Evolutionary conservation across 768 basidiomycete species (phyloP), one percentile per base, ranked within the genome.

Genomic region (Russula foetens): DNA sequence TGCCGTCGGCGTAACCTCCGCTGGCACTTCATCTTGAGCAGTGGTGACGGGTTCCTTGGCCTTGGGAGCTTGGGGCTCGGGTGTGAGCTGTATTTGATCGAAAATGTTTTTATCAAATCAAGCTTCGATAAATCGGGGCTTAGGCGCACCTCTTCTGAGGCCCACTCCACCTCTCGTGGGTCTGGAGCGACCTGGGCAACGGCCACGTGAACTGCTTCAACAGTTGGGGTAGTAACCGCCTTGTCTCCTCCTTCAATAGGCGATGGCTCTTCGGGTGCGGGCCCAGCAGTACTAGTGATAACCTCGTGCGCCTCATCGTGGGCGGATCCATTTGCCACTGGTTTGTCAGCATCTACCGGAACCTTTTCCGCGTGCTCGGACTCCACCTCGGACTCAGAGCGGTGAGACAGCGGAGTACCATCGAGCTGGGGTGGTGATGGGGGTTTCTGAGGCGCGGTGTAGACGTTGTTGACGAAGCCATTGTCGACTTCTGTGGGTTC

Each of bases 381-480:
- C 48, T 63, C 56, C 17, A 35, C 43, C 53, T 38, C 62, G 6
- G 48, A 17, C 44, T 55, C 53, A 12, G 52, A 38, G 15, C 43
- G 60, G 9, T 58, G 44, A 7, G 59, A 53, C 6, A 50, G 53
- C 14, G 51, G 55, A 14, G 23, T 45, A 23, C 44, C 17, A 17
- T n/a, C 11, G 3, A 26, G 43, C 19, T 33, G 41, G 23, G 53
- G 46, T 39, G 38, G 48, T 2, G 23, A 23, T 4, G 54, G 19
- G 31, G 66, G 67, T n/a, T 65, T 64, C 23, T 48, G n/a, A 7
- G 65, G 67, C 4, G 66, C 67, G 28, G 63, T 53, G 53, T 66
- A 69, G 44, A 70, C 66, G 60, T 73, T 74, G 63, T 74, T 74
- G 51, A 73, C 60, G 59, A 69, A 71, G 21, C 72, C 71, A 15